Evolutionary conservation across 192 early-diverging fungal genomes (phyloP).

Genomic region (Phlyctochytrium arcticum): DNA sequence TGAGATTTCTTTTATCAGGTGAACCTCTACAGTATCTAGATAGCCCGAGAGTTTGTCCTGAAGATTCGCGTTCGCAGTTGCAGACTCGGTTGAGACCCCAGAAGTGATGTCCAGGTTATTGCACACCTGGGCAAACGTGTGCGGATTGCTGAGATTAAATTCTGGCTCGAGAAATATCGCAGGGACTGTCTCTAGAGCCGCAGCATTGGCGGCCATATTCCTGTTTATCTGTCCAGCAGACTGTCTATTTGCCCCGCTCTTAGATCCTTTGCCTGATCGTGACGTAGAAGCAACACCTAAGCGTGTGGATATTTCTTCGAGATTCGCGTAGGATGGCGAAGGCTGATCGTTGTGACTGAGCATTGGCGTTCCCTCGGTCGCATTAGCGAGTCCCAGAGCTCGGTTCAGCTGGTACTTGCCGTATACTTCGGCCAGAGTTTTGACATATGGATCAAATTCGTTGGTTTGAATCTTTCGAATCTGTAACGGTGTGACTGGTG

Average conservation of each 20-base stretch:
- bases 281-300: constrained; percentile 3
- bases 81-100: constrained; percentile 36
- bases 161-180: constrained; percentile 77
- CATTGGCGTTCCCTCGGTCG: constrained; percentile 53
- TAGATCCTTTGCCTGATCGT: not conserved
- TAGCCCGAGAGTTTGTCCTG: constrained; percentile 90
- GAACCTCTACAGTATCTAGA: constrained; percentile 90
- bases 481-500: constrained; percentile 51
- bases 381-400: constrained; percentile 43
- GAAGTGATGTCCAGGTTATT: constrained; percentile 63
- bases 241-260: constrained; percentile 28
- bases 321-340: constrained; percentile 19
- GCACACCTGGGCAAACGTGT: constrained; percentile 81
- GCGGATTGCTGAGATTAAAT: constrained; percentile 87
- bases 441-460: constrained; percentile 87
- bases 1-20: constrained; percentile 92
- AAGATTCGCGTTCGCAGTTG: constrained; percentile 64
- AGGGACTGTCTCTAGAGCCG: constrained; percentile 78
- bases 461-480: constrained; percentile 62
- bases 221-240: constrained; percentile 33
- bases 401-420: constrained; percentile 75
- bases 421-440: constrained; percentile 66
- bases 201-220: constrained; percentile 61
- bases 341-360: constrained; percentile 24
- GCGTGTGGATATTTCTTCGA: constrained; percentile 15